A percentile compares a stretch with the other conserved stretches of the same genome.
phyloP scores from a whole-genome alignment of 75 land plant genomes.

The Selaginella moellendorffii region DNA sequence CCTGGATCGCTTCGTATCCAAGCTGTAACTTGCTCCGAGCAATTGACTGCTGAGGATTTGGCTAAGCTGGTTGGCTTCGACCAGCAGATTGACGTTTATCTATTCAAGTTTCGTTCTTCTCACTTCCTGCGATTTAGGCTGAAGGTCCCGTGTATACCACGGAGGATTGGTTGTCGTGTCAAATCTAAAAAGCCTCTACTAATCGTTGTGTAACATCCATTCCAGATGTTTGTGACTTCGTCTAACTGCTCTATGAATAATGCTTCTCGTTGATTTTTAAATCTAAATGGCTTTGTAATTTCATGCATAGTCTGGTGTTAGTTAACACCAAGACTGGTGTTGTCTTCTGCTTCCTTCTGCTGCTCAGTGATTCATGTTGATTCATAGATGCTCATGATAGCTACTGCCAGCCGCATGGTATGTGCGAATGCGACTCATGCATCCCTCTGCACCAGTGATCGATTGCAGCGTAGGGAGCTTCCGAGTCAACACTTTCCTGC shows the following conservation, averaged over 20 bases:
- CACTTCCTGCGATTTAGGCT: constrained; percentile 13
- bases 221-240: neutral
- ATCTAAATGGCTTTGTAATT: constrained; percentile 27
- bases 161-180: constrained; percentile 24
- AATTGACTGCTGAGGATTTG: constrained; percentile 19
- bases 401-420: too few relatives aligned
- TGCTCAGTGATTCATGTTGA: too few relatives aligned
- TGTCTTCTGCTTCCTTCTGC: too few relatives aligned
- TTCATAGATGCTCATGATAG: too few relatives aligned
- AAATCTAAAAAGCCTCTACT: constrained; percentile 21
- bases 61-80: constrained; percentile 15
- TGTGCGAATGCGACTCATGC: too few relatives aligned
- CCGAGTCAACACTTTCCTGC: too few relatives aligned
- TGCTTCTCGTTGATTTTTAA: constrained; percentile 22
- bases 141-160: constrained; percentile 27
- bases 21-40: too few relatives aligned
- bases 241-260: constrained; percentile 22
- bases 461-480: too few relatives aligned
- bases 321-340: constrained; percentile 13
- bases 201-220: constrained; percentile 17
- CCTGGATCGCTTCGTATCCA: too few relatives aligned
- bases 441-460: too few relatives aligned
- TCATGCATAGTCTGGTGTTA: constrained; percentile 30
- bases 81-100: constrained; percentile 18
- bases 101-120: too few relatives aligned